Conservation (phyloP, 1,139 yeast genomes). For the Geotrichum carabidarum region DNA sequence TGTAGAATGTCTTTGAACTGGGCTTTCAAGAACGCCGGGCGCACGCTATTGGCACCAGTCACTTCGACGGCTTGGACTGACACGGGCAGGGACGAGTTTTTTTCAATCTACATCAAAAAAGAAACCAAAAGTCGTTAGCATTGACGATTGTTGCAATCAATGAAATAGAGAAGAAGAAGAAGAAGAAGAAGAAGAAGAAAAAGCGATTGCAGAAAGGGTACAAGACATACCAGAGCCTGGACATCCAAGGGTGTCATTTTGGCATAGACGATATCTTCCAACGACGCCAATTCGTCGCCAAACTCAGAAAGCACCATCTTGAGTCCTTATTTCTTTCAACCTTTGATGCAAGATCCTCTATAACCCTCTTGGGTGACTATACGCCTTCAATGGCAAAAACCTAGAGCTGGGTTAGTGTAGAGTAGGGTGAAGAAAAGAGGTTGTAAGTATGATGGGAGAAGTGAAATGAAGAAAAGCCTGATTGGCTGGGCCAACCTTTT, state of each 20-base stretch:
- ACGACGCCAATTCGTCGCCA: slow-evolving; percentile 17
- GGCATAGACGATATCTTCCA: slow-evolving; percentile 17
- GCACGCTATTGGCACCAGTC: slow-evolving; percentile 49
- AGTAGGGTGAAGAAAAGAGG: no score
- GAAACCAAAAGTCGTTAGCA: no score
- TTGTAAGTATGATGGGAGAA: no score
- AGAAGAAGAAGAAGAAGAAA: background rate
- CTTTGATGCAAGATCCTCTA: no score
- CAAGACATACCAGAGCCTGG: slow-evolving; percentile 4
- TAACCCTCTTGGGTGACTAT: no score
- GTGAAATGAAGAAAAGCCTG: no score
- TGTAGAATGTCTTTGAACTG: slow-evolving; percentile 54
- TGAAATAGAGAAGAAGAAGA: no score
- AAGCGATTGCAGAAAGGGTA: slow-evolving; percentile 9
- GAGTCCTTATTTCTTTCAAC: no score
- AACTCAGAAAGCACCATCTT: slow-evolving; percentile 14
- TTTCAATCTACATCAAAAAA: slow-evolving; percentile 1
- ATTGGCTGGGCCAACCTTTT: no score
- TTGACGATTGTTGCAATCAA: no score
- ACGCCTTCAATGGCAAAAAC: no score
- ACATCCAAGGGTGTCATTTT: slow-evolving; percentile 18
- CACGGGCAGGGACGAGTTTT: slow-evolving; percentile 29
- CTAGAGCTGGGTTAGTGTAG: no score
- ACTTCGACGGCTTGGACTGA: slow-evolving; percentile 47
- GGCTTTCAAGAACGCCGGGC: slow-evolving; percentile 48